Percentiles rank a stretch among this genome's conserved stretches.
These are phyloP conservation scores for Phylloporus sp. DNA, from an alignment of 768 basidiomycete genomes.

Conservation along the genomic window DNA sequence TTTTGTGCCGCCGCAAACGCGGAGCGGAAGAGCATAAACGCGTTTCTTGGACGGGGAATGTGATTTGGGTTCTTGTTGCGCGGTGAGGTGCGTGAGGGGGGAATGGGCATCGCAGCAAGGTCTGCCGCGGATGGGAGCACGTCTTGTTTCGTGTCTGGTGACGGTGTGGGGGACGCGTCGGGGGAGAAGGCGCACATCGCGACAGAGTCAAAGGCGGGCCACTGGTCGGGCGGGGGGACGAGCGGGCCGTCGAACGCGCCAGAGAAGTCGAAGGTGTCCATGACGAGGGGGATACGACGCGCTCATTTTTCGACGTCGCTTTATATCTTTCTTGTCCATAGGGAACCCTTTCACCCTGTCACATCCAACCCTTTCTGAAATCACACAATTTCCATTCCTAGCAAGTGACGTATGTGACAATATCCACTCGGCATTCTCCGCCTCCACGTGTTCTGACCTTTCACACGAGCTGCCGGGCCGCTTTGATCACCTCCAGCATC, in stretches of 20 bases:
- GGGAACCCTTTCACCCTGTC: slow-evolving; percentile 21
- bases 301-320: slow-evolving; percentile 9
- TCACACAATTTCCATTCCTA: slow-evolving; percentile 20
- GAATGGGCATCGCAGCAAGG: slow-evolving; percentile 29
- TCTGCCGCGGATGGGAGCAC: slow-evolving; percentile 14
- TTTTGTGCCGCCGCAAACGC: slow-evolving; percentile 53
- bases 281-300: slow-evolving; percentile 1
- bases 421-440: slow-evolving; percentile 16
- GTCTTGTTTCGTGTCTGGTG: slow-evolving; percentile 3
- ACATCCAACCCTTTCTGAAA: slow-evolving; percentile 30
- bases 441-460: slow-evolving; percentile 24
- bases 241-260: slow-evolving; percentile 7
- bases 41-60: slow-evolving; percentile 38
- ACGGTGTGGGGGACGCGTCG: slow-evolving; percentile 8
- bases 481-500: slow-evolving; percentile 40
- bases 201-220: slow-evolving; percentile 25
- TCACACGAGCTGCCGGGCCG: slow-evolving; percentile 7
- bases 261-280: slow-evolving; percentile 18
- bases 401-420: slow-evolving; percentile 10
- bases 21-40: slow-evolving; percentile 58
- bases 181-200: slow-evolving; percentile 5
- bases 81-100: slow-evolving; percentile 25
- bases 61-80: slow-evolving; percentile 39
- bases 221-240: slow-evolving; percentile 12
- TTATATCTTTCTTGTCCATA: slow-evolving; percentile 21